Evolutionary conservation across 345 rosid species (phyloP).

Genomic region (sweet orange (Citrus sinensis)): DNA sequence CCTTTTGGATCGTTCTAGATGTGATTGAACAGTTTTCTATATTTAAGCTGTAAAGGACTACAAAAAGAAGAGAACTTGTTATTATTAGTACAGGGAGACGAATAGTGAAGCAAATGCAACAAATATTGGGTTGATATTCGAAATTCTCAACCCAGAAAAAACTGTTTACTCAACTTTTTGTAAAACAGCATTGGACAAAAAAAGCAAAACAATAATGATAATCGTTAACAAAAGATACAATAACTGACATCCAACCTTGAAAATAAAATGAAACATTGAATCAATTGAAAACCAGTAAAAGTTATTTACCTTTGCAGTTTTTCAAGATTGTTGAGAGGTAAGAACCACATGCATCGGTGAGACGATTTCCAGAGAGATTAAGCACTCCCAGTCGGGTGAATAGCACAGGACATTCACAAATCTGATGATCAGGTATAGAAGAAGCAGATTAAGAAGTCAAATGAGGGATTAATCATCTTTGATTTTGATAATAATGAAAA

Average conservation of each 20-base stretch:
- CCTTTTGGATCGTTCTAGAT: constrained; percentile 76
- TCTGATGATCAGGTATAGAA: constrained; percentile 41
- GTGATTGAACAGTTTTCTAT: constrained; percentile 78
- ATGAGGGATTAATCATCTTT: not conserved
- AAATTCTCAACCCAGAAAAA: not conserved
- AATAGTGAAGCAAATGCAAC: not conserved
- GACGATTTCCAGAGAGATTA: constrained; percentile 88
- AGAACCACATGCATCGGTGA: constrained; percentile 97
- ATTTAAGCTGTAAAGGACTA: constrained; percentile 81
- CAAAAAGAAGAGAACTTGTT: constrained; percentile 17
- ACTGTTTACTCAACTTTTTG: not conserved
- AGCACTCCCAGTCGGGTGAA: constrained; percentile 84
- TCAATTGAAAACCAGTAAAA: constrained; percentile 4
- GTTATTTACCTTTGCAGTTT: constrained; percentile 65
- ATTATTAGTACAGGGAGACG: not conserved
- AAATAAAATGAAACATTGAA: not conserved
- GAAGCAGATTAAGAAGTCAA: constrained; percentile 17
- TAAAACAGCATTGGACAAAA: constrained; percentile 4
- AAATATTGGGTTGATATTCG: not conserved
- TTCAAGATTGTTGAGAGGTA: constrained; percentile 80
- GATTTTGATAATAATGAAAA: constrained; percentile 1
- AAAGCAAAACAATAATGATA: constrained; percentile 4
- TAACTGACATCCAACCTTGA: not conserved
- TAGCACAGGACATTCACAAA: constrained; percentile 87
- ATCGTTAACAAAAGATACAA: not conserved